Base-by-base conservation (phyloP, 352 stramenopile species). In the Globisporangium viniferum region DNA sequence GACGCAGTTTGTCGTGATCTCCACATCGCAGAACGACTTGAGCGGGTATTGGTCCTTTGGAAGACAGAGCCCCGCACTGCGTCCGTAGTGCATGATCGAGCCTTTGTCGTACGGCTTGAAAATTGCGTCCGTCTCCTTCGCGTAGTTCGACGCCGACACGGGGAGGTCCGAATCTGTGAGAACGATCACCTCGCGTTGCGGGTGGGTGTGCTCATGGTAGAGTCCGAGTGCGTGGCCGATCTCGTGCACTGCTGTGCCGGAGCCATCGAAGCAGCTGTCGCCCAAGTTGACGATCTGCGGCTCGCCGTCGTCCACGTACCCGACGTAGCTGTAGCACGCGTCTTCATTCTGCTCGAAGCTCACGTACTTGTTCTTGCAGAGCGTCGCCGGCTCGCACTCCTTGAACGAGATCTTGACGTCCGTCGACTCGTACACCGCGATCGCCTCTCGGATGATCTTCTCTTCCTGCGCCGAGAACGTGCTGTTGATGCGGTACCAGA, bases 41-140 rank as follows among this genome's bases (percentile, higher is more conserved):
- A 88, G 73, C 18, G 80, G 75, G 57, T 91, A 88, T 44, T 87
- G 66, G 22, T 82, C 71, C 69, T 91, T 91, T 1, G 85, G 85
- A 39, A 93, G 84, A 71, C 85, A 93, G 9, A 93, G 74, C 0
- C 81, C 85, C 0, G 80, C 80, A 29, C 68, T 76, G 53, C 77
- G 79, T 9, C 82, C 81, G 48, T 93, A 93, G 72, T 93, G 85
- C 85, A 93, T 93, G 73, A 93, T 91, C 54, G 83, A 92, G 27
- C 74, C 71, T 4, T 75, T 76, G 66, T 93, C 83, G 66, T 93
- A 93, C 55, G 80, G 72, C 57, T 84, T 93, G 41, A 91, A 61
- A 1, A 77, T 76, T 2, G 81, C 83, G 63, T 89, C 72, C 14
- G 70, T 80, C 51, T 77, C 80, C 62, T 88, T 90, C 24, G 81